phyloP scores from a whole-genome alignment of 441 rosid species.

The Geranium incanum region DNA sequence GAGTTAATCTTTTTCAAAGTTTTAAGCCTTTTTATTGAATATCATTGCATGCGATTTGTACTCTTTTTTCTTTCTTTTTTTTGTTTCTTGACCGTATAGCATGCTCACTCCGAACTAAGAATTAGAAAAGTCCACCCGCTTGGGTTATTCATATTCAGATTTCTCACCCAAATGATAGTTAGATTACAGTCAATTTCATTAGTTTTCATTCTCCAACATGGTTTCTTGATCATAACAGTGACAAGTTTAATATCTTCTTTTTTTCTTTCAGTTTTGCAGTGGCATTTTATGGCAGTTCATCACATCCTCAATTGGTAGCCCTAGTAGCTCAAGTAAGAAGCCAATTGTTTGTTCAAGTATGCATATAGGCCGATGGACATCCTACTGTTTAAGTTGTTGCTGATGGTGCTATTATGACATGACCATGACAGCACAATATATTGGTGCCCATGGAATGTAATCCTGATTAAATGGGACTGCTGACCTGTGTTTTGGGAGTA shows the following conservation, averaged over 20 bases:
- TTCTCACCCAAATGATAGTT: slow-evolving; percentile 2
- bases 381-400: background rate
- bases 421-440: background rate
- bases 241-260: background rate
- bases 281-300: slow-evolving; percentile 67
- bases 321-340: slow-evolving; percentile 85
- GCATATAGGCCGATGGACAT: slow-evolving; percentile 8
- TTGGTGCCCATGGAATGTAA: background rate
- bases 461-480: background rate
- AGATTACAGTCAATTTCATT: background rate
- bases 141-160: background rate
- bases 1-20: background rate
- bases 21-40: background rate
- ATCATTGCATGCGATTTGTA: background rate
- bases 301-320: slow-evolving; percentile 74
- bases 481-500: background rate
- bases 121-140: background rate
- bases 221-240: background rate
- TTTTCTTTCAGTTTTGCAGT: slow-evolving; percentile 62
- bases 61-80: background rate
- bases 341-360: slow-evolving; percentile 3
- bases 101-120: background rate
- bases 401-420: background rate
- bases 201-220: background rate
- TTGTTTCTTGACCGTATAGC: background rate